Conservation (phyloP, 2,329 filamentous ascomycete species). For the Camillea tinctor region DNA sequence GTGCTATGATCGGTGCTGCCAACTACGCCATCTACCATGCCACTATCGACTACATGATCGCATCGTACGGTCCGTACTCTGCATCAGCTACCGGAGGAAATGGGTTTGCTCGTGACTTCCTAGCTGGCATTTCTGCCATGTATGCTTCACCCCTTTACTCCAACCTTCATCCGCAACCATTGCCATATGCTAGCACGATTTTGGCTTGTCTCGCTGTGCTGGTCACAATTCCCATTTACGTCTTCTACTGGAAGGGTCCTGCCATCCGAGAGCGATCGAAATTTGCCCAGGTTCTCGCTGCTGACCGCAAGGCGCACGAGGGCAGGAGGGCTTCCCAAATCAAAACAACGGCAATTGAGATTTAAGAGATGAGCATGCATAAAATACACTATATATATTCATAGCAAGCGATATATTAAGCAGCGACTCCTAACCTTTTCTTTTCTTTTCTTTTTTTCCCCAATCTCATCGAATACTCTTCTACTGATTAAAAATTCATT, state of each 20-base stretch:
- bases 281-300: conserved; percentile 38
- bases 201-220: conserved; percentile 48
- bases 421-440: too few relatives aligned
- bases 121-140: conserved; percentile 59
- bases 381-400: too few relatives aligned
- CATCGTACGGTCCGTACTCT: conserved; percentile 61
- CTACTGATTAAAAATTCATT: too few relatives aligned
- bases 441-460: too few relatives aligned
- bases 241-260: conserved; percentile 56
- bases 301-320: neutral
- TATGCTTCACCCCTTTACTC: conserved; percentile 54
- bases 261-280: conserved; percentile 45
- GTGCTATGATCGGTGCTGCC: conserved; percentile 57
- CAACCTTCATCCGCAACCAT: conserved; percentile 41
- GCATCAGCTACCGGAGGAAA: conserved; percentile 64
- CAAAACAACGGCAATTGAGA: neutral
- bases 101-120: conserved; percentile 60
- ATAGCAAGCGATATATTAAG: too few relatives aligned
- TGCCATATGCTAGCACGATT: conserved; percentile 52
- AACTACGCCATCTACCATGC: conserved; percentile 62
- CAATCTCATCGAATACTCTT: too few relatives aligned
- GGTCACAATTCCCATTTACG: conserved; percentile 51
- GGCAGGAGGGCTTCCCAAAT: neutral
- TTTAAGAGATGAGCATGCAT: neutral
- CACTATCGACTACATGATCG: conserved; percentile 65